A percentile compares a stretch with the other conserved stretches of the same genome.
phyloP scores from a whole-genome alignment of 2,329 filamentous ascomycete species.

The Pyricularia sp. region DNA sequence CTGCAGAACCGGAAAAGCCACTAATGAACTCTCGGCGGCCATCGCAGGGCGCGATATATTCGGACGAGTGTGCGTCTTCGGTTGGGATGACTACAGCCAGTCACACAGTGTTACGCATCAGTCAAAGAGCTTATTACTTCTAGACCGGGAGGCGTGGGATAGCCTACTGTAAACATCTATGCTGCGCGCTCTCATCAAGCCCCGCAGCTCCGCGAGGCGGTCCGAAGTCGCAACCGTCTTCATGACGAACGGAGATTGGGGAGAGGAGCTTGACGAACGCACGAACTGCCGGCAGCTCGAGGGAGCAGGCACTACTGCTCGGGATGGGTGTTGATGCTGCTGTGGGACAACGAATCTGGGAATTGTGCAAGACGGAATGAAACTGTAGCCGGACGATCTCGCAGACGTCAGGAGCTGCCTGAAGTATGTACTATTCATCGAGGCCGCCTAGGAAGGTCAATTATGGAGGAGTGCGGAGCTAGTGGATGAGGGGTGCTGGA shows the following conservation, averaged over 20 bases:
- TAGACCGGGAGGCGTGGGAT: neutral
- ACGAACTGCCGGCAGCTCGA: neutral
- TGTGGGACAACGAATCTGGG: neutral
- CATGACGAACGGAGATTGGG: slow-evolving; percentile 32
- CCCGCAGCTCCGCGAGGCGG: slow-evolving; percentile 62
- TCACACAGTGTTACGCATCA: slow-evolving; percentile 5
- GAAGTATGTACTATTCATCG: neutral
- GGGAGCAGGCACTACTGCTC: neutral
- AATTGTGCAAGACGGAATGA: neutral
- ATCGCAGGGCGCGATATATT: slow-evolving; percentile 96
- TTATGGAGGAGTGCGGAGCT: neutral
- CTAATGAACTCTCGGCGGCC: slow-evolving; percentile 81
- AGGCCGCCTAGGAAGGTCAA: neutral
- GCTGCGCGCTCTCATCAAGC: slow-evolving; percentile 75
- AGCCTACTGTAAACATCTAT: slow-evolving; percentile 82
- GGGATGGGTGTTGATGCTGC: neutral
- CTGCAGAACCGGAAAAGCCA: slow-evolving; percentile 89
- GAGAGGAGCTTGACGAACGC: neutral
- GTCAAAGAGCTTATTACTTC: slow-evolving; percentile 8
- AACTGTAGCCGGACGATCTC: neutral
- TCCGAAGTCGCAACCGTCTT: slow-evolving; percentile 65
- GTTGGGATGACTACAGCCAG: slow-evolving; percentile 66
- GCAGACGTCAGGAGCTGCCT: neutral
- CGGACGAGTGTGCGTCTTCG: slow-evolving; percentile 93
- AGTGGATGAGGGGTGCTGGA: neutral